Evolutionary conservation across 2,329 filamentous ascomycete genomes (phyloP).

Genomic region (Calonectria pseudoturangicola): DNA sequence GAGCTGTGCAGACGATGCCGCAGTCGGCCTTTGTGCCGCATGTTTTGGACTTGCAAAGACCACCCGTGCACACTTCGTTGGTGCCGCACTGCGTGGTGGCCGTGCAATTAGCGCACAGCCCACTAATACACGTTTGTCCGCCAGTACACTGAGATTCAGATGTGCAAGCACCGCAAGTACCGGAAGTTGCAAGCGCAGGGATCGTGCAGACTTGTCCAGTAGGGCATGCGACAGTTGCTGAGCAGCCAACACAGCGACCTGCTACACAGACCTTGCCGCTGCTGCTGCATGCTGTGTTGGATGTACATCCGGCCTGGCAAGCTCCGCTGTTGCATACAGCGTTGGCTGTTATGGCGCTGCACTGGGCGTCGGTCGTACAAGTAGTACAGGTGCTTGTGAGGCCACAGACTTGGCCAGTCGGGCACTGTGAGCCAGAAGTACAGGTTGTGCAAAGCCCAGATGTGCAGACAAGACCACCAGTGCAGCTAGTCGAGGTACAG

Average conservation of each 20-base stretch:
- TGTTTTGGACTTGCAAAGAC: neutral
- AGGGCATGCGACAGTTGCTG: conserved; percentile 4
- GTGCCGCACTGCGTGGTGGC: neutral
- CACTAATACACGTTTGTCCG: conserved; percentile 5
- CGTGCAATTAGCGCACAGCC: conserved; percentile 1
- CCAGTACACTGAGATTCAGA: neutral
- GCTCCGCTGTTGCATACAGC: conserved; percentile 30
- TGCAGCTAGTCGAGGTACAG: conserved; percentile 29
- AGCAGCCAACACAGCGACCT: conserved; percentile 27
- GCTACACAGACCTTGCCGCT: conserved; percentile 27
- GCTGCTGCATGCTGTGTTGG: conserved; percentile 21
- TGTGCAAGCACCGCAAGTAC: conserved; percentile 25
- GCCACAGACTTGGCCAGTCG: conserved; percentile 39
- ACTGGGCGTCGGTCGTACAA: conserved; percentile 30
- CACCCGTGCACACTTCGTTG: conserved; percentile 24
- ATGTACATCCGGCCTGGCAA: conserved; percentile 31
- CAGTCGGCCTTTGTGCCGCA: conserved; percentile 12
- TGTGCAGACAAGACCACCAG: conserved; percentile 27
- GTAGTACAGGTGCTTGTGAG: conserved; percentile 13
- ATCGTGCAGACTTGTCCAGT: conserved; percentile 18
- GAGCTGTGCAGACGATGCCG: neutral
- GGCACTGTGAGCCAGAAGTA: conserved; percentile 31
- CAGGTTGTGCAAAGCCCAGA: conserved; percentile 35
- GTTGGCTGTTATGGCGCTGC: conserved; percentile 10
- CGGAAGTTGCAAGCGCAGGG: neutral